Conservation (phyloP, 225 moss, liverwort and hornwort species). For the Sphagnum contortum region DNA sequence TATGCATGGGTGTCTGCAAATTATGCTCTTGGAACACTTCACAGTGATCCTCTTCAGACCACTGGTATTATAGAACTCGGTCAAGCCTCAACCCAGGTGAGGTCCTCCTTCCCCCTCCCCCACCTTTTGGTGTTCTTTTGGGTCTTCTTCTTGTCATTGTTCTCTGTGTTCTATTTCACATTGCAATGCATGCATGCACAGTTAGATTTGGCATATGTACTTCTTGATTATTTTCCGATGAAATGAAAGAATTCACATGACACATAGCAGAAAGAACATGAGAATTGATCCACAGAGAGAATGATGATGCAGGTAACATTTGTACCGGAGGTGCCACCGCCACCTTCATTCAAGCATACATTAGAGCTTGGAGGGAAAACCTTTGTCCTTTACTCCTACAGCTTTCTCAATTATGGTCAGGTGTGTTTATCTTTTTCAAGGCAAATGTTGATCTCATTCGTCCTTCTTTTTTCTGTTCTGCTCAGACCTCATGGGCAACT, state of each 20-base stretch:
- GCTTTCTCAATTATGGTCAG: conserved; percentile 95
- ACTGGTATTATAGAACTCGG: conserved; percentile 90
- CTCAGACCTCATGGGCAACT: no score
- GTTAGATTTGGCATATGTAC: no score
- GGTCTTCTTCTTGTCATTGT: no score
- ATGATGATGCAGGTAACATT: conserved; percentile 62
- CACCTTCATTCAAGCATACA: conserved; percentile 59
- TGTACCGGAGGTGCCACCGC: conserved; percentile 65
- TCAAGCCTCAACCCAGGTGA: conserved; percentile 83
- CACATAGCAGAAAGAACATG: no score
- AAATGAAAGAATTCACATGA: no score
- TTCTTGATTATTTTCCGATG: no score
- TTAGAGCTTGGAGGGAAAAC: conserved; percentile 68
- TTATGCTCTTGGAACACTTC: conserved; percentile 80
- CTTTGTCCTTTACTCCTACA: conserved; percentile 75
- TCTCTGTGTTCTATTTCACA: no score
- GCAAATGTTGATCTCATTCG: no score
- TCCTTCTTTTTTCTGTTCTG: no score
- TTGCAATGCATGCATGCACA: no score
- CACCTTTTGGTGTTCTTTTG: no score
- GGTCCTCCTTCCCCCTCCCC: neutral
- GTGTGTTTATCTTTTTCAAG: conserved; percentile 10
- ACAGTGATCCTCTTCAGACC: conserved; percentile 63
- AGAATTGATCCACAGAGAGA: no score
- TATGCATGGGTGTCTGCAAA: conserved; percentile 99